These are phyloP conservation scores for Penicillium samsonianum DNA, from an alignment of 495 filamentous ascomycete species.

Conservation along the genomic window DNA sequence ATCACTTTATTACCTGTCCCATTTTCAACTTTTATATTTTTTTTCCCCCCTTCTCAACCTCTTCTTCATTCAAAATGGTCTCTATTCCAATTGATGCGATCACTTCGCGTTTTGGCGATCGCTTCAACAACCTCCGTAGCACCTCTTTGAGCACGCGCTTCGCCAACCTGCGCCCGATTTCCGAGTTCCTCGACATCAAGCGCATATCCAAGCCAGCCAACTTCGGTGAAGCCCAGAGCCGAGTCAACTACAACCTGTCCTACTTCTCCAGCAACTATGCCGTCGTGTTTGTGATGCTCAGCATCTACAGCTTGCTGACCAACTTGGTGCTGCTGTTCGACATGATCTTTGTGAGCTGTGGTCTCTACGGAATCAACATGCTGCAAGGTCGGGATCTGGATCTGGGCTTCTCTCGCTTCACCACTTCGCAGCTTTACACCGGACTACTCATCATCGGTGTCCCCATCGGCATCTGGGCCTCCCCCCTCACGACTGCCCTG, in stretches of 20 bases:
- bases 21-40: conserved; percentile 10
- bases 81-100: conserved; percentile 88
- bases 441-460: conserved; percentile 76
- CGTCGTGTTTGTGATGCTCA: conserved; percentile 87
- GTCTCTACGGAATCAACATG: conserved; percentile 87
- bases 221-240: conserved; percentile 87
- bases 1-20: conserved; percentile 3
- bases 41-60: conserved; percentile 8
- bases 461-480: conserved; percentile 80
- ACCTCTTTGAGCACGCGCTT: conserved; percentile 79
- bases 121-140: conserved; percentile 75
- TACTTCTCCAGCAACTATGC: conserved; percentile 99
- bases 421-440: conserved; percentile 94
- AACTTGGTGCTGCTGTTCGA: conserved; percentile 84
- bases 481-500: conserved; percentile 75
- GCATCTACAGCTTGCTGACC: conserved; percentile 90
- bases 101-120: conserved; percentile 79
- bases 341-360: conserved; percentile 79
- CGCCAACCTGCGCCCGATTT: conserved; percentile 85
- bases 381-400: conserved; percentile 86
- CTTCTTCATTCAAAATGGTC: conserved; percentile 62
- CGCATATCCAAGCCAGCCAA: conserved; percentile 89
- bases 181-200: conserved; percentile 95
- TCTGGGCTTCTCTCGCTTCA: conserved; percentile 75
- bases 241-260: conserved; percentile 94